A percentile compares a stretch with the other conserved stretches of the same genome.
Conservation (phyloP, 1,284 basidiomycete genomes). For the Irpex sp. region DNA sequence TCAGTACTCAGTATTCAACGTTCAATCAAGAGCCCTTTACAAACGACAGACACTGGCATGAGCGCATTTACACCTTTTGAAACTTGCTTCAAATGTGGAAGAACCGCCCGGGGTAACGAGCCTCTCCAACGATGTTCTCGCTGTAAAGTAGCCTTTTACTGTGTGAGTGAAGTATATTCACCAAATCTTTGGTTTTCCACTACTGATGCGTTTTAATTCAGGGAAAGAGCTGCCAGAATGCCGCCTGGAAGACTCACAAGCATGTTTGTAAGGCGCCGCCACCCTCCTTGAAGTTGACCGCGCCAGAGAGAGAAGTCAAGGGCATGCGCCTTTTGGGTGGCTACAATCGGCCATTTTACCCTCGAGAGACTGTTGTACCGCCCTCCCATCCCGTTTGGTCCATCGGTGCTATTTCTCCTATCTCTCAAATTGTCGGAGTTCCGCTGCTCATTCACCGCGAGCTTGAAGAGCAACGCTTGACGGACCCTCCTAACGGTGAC, state of each 20-base stretch:
- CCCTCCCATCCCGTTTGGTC: conserved; percentile 10
- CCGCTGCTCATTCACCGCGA: conserved; percentile 13
- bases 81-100: not conserved
- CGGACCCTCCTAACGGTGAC: not conserved
- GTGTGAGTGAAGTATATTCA: not conserved
- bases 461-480: not conserved
- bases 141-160: conserved; percentile 8
- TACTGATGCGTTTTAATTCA: not conserved
- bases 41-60: not conserved
- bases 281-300: not conserved
- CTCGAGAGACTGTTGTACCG: not conserved
- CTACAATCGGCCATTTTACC: conserved; percentile 4
- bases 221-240: conserved; percentile 6
- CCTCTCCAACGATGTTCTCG: not conserved
- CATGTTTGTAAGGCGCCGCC: conserved; percentile 1
- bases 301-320: not conserved
- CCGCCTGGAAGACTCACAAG: conserved; percentile 7
- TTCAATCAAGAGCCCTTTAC: not conserved
- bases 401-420: conserved; percentile 6
- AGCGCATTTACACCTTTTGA: not conserved
- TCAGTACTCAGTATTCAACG: not conserved
- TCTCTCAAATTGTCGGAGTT: conserved; percentile 10
- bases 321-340: conserved; percentile 8
- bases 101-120: not conserved
- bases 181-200: not conserved